Evolutionary conservation across 2,329 filamentous ascomycete species (phyloP).

Genomic region (Pochonia chlamydosporia): DNA sequence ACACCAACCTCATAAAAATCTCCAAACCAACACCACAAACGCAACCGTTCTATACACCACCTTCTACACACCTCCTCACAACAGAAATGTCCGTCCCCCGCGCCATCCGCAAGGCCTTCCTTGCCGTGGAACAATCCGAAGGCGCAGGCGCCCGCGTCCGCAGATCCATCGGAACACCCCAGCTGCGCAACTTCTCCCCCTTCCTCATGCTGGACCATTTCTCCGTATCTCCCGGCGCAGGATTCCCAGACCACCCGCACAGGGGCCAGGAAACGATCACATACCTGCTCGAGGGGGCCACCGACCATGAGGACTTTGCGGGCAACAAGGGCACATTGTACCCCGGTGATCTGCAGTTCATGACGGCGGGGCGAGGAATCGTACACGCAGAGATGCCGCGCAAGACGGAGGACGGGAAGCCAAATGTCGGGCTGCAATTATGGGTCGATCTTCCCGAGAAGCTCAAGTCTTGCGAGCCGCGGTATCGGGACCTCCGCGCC

Average conservation of each 20-base stretch:
- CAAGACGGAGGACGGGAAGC: constrained; percentile 66
- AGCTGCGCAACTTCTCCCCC: constrained; percentile 79
- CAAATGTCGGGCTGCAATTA: constrained; percentile 84
- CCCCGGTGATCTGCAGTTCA: constrained; percentile 91
- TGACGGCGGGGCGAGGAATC: constrained; percentile 89
- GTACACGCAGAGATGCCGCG: constrained; percentile 95
- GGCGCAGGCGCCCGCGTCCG: constrained; percentile 83
- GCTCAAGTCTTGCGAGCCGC: constrained; percentile 83
- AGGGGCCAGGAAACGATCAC: constrained; percentile 85
- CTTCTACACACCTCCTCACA: constrained; percentile 13
- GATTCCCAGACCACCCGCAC: constrained; percentile 36
- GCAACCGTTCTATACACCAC: neutral
- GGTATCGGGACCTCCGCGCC: constrained; percentile 80
- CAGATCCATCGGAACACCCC: constrained; percentile 77
- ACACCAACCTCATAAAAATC: neutral
- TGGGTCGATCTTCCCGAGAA: constrained; percentile 87
- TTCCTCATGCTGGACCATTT: constrained; percentile 98
- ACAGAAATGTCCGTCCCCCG: constrained; percentile 63
- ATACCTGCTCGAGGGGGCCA: constrained; percentile 77
- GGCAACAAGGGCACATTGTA: constrained; percentile 80
- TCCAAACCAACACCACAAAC: neutral
- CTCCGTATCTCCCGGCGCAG: constrained; percentile 59
- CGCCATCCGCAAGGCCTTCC: constrained; percentile 75
- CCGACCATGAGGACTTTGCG: constrained; percentile 90
- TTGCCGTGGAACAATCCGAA: constrained; percentile 80